Percentiles rank a stretch among this genome's conserved stretches.
phyloP scores from a whole-genome alignment of 2,329 filamentous ascomycete genomes.

The Fusarium mangiferae region DNA sequence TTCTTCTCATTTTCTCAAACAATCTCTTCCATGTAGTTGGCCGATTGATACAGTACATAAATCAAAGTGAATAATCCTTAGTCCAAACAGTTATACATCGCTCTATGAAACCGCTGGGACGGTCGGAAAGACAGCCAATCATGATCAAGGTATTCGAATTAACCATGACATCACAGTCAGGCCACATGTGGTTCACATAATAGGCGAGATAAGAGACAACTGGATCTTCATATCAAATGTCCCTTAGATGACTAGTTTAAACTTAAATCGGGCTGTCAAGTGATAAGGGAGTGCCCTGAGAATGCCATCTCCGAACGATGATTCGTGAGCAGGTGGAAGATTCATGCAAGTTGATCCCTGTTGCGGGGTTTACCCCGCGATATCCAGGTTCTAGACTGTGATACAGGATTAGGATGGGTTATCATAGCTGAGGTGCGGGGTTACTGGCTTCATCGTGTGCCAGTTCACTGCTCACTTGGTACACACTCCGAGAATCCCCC shows the following conservation, averaged over 20 bases:
- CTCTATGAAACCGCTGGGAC: background rate
- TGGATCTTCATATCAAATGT: background rate
- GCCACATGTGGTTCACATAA: background rate
- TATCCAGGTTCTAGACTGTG: background rate
- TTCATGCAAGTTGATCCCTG: background rate
- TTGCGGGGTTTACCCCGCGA: background rate
- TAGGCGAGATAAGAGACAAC: background rate
- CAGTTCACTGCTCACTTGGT: background rate
- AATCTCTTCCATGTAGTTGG: background rate
- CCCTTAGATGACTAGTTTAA: background rate
- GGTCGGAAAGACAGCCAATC: background rate
- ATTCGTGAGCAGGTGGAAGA: background rate
- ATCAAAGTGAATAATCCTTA: fast-evolving
- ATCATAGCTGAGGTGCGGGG: background rate
- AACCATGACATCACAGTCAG: background rate
- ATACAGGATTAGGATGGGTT: background rate
- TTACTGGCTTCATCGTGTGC: background rate
- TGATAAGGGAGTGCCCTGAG: background rate
- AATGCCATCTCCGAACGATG: background rate
- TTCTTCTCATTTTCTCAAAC: background rate
- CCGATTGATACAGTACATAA: background rate
- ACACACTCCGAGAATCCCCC: background rate
- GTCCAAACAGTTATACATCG: fast-evolving
- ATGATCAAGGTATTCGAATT: fast-evolving
- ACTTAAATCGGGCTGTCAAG: background rate